Evolutionary conservation across 495 filamentous ascomycete species (phyloP), one percentile per base, ranked within the genome.

Genomic region (Oleoguttula mirabilis): DNA sequence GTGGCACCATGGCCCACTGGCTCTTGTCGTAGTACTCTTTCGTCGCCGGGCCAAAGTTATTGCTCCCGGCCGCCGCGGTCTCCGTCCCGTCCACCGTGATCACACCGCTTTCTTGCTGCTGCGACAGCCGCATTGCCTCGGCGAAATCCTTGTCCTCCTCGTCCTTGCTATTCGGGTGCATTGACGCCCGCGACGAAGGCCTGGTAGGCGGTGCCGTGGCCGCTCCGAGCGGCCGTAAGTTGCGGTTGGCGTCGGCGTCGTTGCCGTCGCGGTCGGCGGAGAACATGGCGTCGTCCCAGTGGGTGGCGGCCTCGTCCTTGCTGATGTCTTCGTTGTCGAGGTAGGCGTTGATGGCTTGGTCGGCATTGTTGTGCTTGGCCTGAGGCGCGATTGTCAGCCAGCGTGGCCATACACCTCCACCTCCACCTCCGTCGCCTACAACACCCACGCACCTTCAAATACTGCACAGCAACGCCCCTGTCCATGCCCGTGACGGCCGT

Each of bases 11-110:
- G 14, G 23, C 51, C 51, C 51, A 54, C 19, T 44, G 23, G 1
- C 17, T 24, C 17, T 21, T 20, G 16, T 50, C 47, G 30, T 54
- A 54, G 4, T 42, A 19, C 15, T 45, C 51, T 24, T 30, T 42
- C 14, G 37, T 54, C 21, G 51, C 51, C 1, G 51, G 51, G 16
- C 51, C 51, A 22, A 51, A 54, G 11, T 28, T 10, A 10, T 16
- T 8, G 12, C 17, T 33, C 28, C 30, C 8, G 8, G 32, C 34
- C 42, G 12, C 38, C 42, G 5, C 30, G 10, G 15, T 24, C 7
- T 45, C 15, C 27, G 34, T 21, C 14, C 41, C 28, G 2, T 23
- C 21, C 2, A 25, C 22, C 4, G 22, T 39, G 4, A 51, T 32
- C 10, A 34, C 20, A 8, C 48, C 51, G 8, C 35, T 45, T 39